Conservation (phyloP, 352 stramenopile species). For the Thraustotheca clavata region DNA sequence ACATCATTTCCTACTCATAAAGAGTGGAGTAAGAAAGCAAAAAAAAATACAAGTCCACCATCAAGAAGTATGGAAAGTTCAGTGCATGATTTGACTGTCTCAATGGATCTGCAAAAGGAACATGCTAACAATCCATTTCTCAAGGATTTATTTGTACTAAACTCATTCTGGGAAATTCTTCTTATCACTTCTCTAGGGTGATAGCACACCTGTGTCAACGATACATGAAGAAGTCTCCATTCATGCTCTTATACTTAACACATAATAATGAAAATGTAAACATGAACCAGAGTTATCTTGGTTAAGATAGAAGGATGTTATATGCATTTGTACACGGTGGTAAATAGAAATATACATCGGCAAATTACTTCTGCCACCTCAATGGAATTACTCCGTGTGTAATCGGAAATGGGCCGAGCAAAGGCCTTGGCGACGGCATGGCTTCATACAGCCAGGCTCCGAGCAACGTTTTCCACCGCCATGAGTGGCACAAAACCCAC, state of each 20-base stretch:
- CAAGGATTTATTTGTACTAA: background rate
- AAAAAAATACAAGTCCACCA: background rate
- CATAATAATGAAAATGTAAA: background rate
- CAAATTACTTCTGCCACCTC: slow-evolving; percentile 1
- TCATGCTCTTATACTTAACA: background rate
- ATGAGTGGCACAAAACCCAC: slow-evolving; percentile 65
- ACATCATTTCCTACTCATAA: slow-evolving; percentile 2
- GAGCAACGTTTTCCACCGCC: slow-evolving; percentile 78
- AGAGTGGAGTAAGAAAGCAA: background rate
- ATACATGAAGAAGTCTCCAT: slow-evolving; percentile 6
- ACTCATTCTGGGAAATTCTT: background rate
- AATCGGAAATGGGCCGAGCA: slow-evolving; percentile 65
- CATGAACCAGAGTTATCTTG: background rate
- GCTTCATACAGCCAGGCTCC: slow-evolving; percentile 54
- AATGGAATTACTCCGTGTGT: background rate
- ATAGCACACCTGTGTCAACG: background rate
- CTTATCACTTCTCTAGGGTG: background rate
- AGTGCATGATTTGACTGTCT: slow-evolving; percentile 51
- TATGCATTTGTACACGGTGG: too few relatives aligned
- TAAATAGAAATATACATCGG: slow-evolving; percentile 5
- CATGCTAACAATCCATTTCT: slow-evolving; percentile 47
- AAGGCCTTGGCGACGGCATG: slow-evolving; percentile 70
- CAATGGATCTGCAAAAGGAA: slow-evolving; percentile 57
- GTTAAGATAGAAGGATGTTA: too few relatives aligned
- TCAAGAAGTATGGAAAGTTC: background rate